Evolutionary conservation across 2,329 filamentous ascomycete genomes (phyloP).

Genomic region (Phyllosticta capitalensis): DNA sequence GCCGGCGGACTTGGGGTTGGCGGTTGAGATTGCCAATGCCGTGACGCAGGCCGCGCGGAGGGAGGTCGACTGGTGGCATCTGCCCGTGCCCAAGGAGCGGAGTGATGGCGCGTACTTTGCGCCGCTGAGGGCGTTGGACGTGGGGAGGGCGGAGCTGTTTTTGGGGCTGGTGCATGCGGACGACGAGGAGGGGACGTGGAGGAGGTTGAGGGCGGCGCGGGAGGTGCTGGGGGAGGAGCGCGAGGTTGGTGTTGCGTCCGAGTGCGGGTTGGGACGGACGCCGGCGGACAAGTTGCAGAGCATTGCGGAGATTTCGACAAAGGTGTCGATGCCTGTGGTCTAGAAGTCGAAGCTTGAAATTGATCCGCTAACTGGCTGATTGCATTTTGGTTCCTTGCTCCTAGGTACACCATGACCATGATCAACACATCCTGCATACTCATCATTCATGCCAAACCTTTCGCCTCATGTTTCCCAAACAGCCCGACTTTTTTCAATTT

Average conservation of each 20-base stretch:
- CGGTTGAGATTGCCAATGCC: conserved; percentile 31
- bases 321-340: background rate
- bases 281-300: conserved; percentile 20
- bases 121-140: background rate
- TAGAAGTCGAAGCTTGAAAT: background rate
- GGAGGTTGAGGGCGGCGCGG: background rate
- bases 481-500: background rate
- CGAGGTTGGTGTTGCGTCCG: background rate
- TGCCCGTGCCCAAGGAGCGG: conserved; percentile 20
- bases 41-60: conserved; percentile 20
- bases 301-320: conserved; percentile 14
- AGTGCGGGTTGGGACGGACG: conserved; percentile 27
- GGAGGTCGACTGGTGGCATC: conserved; percentile 33
- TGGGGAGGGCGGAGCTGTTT: conserved; percentile 2
- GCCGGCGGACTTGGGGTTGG: conserved; percentile 26
- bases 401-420: background rate
- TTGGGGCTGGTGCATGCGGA: conserved; percentile 2
- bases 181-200: conserved; percentile 1
- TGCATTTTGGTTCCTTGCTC: background rate
- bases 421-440: too few relatives aligned
- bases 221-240: background rate
- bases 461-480: too few relatives aligned
- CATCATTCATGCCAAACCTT: too few relatives aligned
- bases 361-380: background rate
- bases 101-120: conserved; percentile 4